Evolutionary conservation across 257 asterid genomes (phyloP).

Genomic region (Gentiana macrophylla): DNA sequence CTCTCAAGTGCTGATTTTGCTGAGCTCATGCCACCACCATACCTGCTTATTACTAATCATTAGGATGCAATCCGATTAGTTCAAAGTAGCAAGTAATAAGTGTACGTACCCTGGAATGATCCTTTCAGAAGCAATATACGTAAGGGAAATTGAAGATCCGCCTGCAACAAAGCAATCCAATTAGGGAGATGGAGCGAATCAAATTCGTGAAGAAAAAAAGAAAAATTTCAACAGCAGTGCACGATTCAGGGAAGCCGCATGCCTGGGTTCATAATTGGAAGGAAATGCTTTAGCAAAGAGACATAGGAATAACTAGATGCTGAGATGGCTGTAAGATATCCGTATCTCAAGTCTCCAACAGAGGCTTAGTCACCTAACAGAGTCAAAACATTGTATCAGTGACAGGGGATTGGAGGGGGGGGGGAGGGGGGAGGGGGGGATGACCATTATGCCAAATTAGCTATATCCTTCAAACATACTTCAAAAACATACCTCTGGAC

Average conservation of each 20-base stretch:
- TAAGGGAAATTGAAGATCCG: slow-evolving; percentile 76
- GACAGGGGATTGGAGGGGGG: no score
- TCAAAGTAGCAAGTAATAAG: slow-evolving; percentile 6
- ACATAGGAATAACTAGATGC: slow-evolving; percentile 89
- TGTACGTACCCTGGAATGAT: slow-evolving; percentile 72
- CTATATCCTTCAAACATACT: neutral
- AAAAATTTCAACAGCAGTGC: neutral
- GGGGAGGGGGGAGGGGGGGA: no score
- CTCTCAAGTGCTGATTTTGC: slow-evolving; percentile 90
- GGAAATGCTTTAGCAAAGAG: slow-evolving; percentile 62
- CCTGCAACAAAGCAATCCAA: slow-evolving; percentile 29
- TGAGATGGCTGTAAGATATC: slow-evolving; percentile 90
- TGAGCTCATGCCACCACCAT: slow-evolving; percentile 96
- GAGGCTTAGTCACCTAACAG: slow-evolving; percentile 65
- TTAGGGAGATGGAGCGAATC: no score
- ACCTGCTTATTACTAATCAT: slow-evolving; percentile 24
- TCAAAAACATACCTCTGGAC: slow-evolving; percentile 59
- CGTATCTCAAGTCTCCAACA: slow-evolving; percentile 71
- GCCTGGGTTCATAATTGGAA: slow-evolving; percentile 85
- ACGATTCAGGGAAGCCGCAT: slow-evolving; percentile 9
- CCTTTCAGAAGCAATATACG: slow-evolving; percentile 80
- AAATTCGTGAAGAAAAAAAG: neutral
- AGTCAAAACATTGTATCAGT: slow-evolving; percentile 2
- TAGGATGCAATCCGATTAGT: slow-evolving; percentile 5
- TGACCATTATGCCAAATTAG: neutral